Percentiles rank a stretch among this genome's conserved stretches.
Evolutionary conservation across 148 eudicot genomes (phyloP).

Genomic region (Heliamphora exappendiculata): DNA sequence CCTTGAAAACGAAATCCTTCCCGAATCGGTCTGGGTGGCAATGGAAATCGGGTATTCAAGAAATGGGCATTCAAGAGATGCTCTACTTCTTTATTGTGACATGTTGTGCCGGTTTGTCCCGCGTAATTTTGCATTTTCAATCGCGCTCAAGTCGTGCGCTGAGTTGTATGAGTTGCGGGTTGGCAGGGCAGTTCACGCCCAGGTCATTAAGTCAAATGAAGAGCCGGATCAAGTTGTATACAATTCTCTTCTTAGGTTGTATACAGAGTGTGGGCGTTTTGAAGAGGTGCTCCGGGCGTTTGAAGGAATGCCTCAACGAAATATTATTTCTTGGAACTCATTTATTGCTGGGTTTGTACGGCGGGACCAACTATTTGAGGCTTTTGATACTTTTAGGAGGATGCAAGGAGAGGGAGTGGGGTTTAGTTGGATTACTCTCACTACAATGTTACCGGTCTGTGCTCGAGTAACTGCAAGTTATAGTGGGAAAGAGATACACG

Average conservation of each 20-base stretch:
- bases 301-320: constrained; percentile 32
- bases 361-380: constrained; percentile 23
- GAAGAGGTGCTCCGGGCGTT: constrained; percentile 27
- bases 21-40: constrained; percentile 30
- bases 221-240: constrained; percentile 33
- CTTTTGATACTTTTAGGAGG: constrained; percentile 27
- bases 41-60: constrained; percentile 40
- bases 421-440: constrained; percentile 34
- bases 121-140: constrained; percentile 30
- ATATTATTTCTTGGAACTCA: constrained; percentile 33
- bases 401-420: constrained; percentile 31
- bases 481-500: constrained; percentile 39
- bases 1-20: not conserved
- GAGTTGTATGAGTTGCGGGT: constrained; percentile 15
- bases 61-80: constrained; percentile 28
- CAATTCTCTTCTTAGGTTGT: constrained; percentile 30
- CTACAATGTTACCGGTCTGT: constrained; percentile 27
- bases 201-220: constrained; percentile 25
- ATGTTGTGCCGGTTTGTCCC: constrained; percentile 26
- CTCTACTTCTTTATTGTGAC: constrained; percentile 22
- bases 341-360: constrained; percentile 24
- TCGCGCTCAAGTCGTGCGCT: constrained; percentile 27
- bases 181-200: constrained; percentile 34
- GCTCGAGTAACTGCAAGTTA: constrained; percentile 19
- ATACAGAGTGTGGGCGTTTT: constrained; percentile 31